Percentiles rank a stretch among this genome's conserved stretches.
Evolutionary conservation across 805 yeast genomes (phyloP).

Genomic region (Danielia reshetovae): DNA sequence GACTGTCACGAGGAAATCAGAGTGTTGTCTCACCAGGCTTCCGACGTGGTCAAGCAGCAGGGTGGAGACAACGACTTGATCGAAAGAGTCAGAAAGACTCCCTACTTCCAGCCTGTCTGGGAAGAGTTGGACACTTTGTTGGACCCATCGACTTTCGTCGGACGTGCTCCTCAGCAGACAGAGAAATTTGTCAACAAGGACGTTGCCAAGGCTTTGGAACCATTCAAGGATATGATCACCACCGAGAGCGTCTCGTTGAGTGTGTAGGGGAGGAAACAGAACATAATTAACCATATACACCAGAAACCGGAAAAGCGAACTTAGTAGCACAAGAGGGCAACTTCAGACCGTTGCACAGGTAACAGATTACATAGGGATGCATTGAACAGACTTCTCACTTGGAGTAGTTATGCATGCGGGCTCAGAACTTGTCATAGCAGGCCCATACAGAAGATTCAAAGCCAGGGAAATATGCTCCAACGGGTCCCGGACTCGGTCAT

Average conservation of each 20-base stretch:
- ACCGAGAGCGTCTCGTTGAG: conserved; percentile 70
- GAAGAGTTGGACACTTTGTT: conserved; percentile 71
- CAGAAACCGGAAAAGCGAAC: too few species aligned
- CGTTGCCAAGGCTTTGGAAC: conserved; percentile 77
- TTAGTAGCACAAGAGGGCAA: too few species aligned
- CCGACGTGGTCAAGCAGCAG: conserved; percentile 93
- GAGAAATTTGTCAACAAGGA: conserved; percentile 85
- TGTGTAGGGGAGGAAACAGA: conserved; percentile 35
- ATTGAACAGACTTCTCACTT: too few species aligned
- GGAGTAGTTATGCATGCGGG: too few species aligned
- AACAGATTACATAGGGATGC: too few species aligned
- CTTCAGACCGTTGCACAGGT: too few species aligned
- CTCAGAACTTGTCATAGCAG: too few species aligned
- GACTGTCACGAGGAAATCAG: conserved; percentile 97
- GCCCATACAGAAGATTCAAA: too few species aligned
- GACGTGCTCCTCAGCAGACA: conserved; percentile 98
- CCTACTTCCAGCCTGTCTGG: conserved; percentile 88
- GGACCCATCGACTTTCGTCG: conserved; percentile 92
- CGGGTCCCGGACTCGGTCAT: too few species aligned
- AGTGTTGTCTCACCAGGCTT: conserved; percentile 95
- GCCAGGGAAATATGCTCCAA: too few species aligned
- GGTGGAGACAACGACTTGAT: conserved; percentile 98
- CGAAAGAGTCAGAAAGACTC: conserved; percentile 73
- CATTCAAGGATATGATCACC: conserved; percentile 56
- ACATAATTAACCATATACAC: too few species aligned